Percentiles rank a stretch among this genome's conserved stretches.
These are phyloP conservation scores for Monosporascus sp. DNA, from an alignment of 2,329 filamentous ascomycete genomes.

Conservation along the genomic window DNA sequence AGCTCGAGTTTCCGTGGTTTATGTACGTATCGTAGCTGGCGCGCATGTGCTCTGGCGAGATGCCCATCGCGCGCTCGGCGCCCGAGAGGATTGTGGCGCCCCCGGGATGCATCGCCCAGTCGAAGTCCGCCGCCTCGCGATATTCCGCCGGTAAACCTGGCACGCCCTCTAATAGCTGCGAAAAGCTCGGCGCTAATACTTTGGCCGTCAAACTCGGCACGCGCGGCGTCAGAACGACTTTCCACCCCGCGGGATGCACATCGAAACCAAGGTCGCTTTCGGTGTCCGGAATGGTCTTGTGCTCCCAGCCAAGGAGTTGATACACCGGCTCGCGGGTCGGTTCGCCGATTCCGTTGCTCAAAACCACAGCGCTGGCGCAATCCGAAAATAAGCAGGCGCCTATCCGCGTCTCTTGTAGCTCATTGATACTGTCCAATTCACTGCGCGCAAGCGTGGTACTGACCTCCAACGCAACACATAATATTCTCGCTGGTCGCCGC, in stretches of 20 bases:
- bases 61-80: conserved; percentile 51
- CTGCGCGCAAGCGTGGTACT: conserved; percentile 57
- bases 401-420: conserved; percentile 56
- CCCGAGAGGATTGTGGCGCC: conserved; percentile 62
- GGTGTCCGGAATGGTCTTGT: conserved; percentile 56
- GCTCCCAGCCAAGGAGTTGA: conserved; percentile 61
- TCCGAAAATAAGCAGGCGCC: conserved; percentile 65
- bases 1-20: conserved; percentile 63
- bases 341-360: conserved; percentile 58
- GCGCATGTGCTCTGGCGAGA: conserved; percentile 59
- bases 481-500: conserved; percentile 53
- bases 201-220: conserved; percentile 53
- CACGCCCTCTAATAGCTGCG: conserved; percentile 45
- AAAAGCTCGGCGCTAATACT: conserved; percentile 49
- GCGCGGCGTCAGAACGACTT: conserved; percentile 57
- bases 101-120: conserved; percentile 70
- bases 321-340: conserved; percentile 42
- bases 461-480: conserved; percentile 61
- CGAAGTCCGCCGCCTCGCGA: conserved; percentile 51
- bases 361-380: conserved; percentile 59
- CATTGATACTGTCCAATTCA: conserved; percentile 58
- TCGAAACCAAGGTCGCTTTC: conserved; percentile 61
- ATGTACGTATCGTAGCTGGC: conserved; percentile 67
- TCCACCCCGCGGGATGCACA: conserved; percentile 60
- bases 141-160: conserved; percentile 39